A percentile compares a stretch with the other conserved stretches of the same genome.
These are phyloP conservation scores for Penicillium silybi DNA, from an alignment of 495 filamentous ascomycete genomes.

Conservation along the genomic window DNA sequence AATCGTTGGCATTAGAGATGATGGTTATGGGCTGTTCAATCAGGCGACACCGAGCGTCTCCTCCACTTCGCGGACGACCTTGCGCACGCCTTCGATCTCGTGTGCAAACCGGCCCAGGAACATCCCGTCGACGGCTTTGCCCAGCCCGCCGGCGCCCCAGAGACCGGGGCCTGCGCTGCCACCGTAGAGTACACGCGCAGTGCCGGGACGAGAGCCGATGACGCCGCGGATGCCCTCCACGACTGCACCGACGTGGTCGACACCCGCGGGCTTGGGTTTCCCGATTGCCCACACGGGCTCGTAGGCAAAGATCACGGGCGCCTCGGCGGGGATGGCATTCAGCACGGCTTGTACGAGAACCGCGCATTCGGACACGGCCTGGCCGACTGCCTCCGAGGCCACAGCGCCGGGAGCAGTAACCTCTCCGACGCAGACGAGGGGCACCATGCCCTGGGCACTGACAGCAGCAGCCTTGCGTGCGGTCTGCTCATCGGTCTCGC, in stretches of 20 bases:
- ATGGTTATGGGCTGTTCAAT: background rate
- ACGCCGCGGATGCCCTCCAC: constrained; percentile 54
- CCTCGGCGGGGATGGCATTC: constrained; percentile 49
- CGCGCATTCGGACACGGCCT: constrained; percentile 61
- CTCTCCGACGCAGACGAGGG: constrained; percentile 80
- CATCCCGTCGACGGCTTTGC: constrained; percentile 70
- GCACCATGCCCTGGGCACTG: constrained; percentile 63
- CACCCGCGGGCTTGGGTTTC: constrained; percentile 62
- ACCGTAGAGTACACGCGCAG: constrained; percentile 69
- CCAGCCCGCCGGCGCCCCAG: constrained; percentile 55
- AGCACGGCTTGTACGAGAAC: constrained; percentile 61
- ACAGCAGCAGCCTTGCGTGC: constrained; percentile 65
- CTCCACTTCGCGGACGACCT: constrained; percentile 66
- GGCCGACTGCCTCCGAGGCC: constrained; percentile 48
- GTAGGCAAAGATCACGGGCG: constrained; percentile 77
- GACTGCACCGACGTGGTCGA: constrained; percentile 69
- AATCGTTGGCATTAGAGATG: background rate
- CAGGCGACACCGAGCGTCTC: constrained; percentile 28
- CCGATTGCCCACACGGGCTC: constrained; percentile 92
- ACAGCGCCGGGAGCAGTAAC: constrained; percentile 42
- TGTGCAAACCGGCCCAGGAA: constrained; percentile 82
- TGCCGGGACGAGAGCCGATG: constrained; percentile 40
- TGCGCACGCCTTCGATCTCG: constrained; percentile 60
- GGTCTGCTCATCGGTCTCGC: constrained; percentile 62
- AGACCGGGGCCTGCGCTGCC: constrained; percentile 76